Conservation (phyloP, 345 rosid species). For the Syzygium jambos region DNA sequence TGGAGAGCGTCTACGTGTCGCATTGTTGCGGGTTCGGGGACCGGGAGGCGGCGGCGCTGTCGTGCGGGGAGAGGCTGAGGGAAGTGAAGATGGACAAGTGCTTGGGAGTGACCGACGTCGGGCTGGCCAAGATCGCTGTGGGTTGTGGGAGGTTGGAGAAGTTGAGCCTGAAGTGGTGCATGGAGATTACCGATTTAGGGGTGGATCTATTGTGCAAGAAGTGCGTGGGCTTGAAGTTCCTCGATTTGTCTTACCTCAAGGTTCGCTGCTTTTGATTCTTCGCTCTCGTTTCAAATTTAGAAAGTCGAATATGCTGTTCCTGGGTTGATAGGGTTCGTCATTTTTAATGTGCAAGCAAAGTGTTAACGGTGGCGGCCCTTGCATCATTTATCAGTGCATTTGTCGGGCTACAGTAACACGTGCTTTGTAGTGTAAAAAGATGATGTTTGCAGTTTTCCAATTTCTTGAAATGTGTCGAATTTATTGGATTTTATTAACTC, state of each 20-base stretch:
- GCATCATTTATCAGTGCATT: background rate
- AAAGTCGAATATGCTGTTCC: background rate
- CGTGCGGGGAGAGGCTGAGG: conserved; percentile 43
- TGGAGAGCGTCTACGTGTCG: conserved; percentile 73
- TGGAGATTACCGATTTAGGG: conserved; percentile 81
- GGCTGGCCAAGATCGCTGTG: conserved; percentile 73
- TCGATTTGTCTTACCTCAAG: conserved; percentile 84
- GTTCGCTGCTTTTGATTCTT: conserved; percentile 40
- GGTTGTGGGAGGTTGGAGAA: conserved; percentile 54
- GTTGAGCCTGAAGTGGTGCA: conserved; percentile 90
- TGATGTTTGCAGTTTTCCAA: background rate
- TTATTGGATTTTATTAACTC: background rate
- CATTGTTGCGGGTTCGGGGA: conserved; percentile 67
- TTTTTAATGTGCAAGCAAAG: background rate
- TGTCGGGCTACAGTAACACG: background rate
- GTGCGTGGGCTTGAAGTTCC: conserved; percentile 45
- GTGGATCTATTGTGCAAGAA: conserved; percentile 84
- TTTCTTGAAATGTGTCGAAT: background rate
- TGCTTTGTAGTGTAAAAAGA: background rate
- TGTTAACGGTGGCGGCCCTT: background rate
- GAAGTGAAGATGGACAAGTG: conserved; percentile 84
- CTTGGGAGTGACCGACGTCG: conserved; percentile 70
- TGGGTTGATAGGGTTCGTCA: background rate
- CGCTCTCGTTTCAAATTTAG: background rate
- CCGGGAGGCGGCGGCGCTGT: conserved; percentile 79